Conservation (phyloP, 176 grass and related monocot species). For the Aegilops sharonensis region DNA sequence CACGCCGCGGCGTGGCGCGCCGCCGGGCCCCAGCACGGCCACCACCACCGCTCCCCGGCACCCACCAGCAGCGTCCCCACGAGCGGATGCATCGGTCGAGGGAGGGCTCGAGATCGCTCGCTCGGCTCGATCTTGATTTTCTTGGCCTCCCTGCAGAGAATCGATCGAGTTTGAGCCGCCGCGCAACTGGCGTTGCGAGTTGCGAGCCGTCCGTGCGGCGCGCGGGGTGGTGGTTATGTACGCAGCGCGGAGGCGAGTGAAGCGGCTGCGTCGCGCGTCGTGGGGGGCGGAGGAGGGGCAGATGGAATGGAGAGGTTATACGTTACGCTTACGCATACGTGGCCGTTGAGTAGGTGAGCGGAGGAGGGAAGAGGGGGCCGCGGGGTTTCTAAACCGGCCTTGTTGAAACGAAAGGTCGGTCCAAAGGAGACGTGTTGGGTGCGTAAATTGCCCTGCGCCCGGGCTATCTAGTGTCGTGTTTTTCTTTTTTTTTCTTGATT, state of each 20-base stretch:
- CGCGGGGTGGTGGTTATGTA: not conserved
- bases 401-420: too few species aligned
- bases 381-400: too few species aligned
- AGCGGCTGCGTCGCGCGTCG: not conserved
- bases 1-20: slow-evolving; percentile 48
- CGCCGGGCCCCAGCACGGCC: slow-evolving; percentile 31
- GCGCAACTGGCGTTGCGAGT: not conserved
- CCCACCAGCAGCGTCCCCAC: slow-evolving; percentile 25
- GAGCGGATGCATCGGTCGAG: slow-evolving; percentile 31
- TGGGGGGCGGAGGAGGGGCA: not conserved
- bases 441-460: too few species aligned
- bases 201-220: not conserved
- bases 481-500: too few species aligned
- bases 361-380: too few species aligned
- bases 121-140: not conserved
- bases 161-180: not conserved
- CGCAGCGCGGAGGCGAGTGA: not conserved
- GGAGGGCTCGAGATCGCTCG: not conserved
- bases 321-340: too few species aligned
- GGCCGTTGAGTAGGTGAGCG: too few species aligned
- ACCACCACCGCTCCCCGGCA: not conserved
- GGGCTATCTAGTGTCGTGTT: too few species aligned
- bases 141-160: not conserved
- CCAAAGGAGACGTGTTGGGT: too few species aligned
- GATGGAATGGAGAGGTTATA: not conserved